Base-by-base conservation (phyloP, 2,329 filamentous ascomycete species). In the Fusarium albosuccineum region DNA sequence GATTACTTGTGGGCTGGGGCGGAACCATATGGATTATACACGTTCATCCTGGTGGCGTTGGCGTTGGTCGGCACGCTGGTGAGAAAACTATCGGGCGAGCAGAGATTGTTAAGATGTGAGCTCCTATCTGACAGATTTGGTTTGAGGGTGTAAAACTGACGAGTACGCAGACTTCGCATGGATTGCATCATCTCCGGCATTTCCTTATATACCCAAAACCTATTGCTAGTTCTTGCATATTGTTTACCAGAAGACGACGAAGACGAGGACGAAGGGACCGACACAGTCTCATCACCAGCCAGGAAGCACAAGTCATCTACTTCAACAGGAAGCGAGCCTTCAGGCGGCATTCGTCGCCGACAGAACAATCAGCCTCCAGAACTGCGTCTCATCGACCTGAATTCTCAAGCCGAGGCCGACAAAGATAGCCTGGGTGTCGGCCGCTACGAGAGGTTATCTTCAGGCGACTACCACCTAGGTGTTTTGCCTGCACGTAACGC, bases 161-260 rank as follows among this genome's bases (percentile, higher is more conserved):
- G 9, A 52, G 30, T 40, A 2, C 26, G 10, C 70, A 97, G 93
- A 82, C 87, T 98, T 80, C 92, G 94, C 75, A 97, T 96, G 80
- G 96, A 99, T 82, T 98, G 96, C 84, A 94, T 97, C 78, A 93
- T 99, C 83, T 97, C 96, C 77, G 96, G 96, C 74, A 91, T 99
- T 79, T 97, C 95, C 68, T 86, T 99, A 80, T 98, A 97, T 89
- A 97, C 94, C 76, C 93, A 93, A 76, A 96, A 89, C 76, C 85
- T 97, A 71, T 86, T 99, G 79, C 87, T 97, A 73, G 91, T 98
- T 74, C 91, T 99, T 81, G 94, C 94, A 75, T 97, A 97, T 80
- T 90, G 94, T 74, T 90, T 90, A 63, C 88, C 90, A 37, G 92
- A 93, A 45, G 84, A 90, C 9, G 86, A 91, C n/a, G 86, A 89